Percentiles rank a stretch among this genome's conserved stretches.
These are phyloP conservation scores for Ceratocystis diversiconidia DNA, from an alignment of 2,329 filamentous ascomycete genomes.

Conservation along the genomic window DNA sequence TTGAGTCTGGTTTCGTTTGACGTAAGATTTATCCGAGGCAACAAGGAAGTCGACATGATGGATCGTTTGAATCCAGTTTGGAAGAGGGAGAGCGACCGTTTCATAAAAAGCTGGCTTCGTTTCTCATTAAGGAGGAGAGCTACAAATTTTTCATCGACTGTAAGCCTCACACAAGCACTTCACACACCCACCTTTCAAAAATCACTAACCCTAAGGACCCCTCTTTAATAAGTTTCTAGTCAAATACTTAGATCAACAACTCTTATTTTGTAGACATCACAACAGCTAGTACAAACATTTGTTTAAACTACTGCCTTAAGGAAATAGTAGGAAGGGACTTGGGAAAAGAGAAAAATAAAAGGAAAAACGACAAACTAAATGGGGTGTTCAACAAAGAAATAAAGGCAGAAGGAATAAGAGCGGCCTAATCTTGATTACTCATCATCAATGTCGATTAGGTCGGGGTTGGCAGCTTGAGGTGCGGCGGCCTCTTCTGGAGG, in stretches of 20 bases:
- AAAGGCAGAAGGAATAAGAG: slow-evolving; percentile 14
- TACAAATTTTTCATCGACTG: neutral
- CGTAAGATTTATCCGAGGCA: slow-evolving; percentile 39
- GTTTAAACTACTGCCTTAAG: neutral
- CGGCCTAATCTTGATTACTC: slow-evolving; percentile 20
- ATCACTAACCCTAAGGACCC: neutral
- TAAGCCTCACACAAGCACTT: neutral
- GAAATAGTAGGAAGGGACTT: neutral
- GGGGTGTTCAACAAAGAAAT: slow-evolving; percentile 17
- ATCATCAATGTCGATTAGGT: slow-evolving; percentile 69
- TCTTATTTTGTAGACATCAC: neutral
- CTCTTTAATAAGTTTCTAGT: neutral
- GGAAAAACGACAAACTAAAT: neutral
- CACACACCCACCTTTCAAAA: neutral
- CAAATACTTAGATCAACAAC: neutral
- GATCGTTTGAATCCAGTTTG: slow-evolving; percentile 5
- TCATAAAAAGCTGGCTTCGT: slow-evolving; percentile 1
- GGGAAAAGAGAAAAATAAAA: slow-evolving; percentile 3
- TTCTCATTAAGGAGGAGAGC: neutral
- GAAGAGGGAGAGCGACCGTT: slow-evolving; percentile 9
- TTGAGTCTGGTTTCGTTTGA: slow-evolving; percentile 58
- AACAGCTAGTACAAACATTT: neutral
- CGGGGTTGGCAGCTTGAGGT: slow-evolving; percentile 53
- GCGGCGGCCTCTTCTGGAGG: slow-evolving; percentile 45
- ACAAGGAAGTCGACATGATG: slow-evolving; percentile 16